Conservation (phyloP, 306 rosid species). For the Vigna radiata region DNA sequence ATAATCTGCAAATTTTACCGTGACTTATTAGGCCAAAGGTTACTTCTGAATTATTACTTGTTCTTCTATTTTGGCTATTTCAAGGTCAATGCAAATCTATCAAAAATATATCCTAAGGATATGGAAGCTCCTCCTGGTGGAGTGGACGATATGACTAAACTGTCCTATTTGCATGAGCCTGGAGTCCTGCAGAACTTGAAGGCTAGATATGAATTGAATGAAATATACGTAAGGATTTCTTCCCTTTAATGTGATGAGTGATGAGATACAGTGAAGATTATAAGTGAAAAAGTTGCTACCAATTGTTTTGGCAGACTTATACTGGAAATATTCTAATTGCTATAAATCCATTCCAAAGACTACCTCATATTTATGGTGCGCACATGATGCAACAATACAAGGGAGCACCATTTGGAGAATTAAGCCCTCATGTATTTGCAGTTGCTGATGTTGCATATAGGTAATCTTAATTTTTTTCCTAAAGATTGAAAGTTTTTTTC, state of each 20-base stretch:
- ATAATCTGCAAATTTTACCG: constrained; percentile 36
- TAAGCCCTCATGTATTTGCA: constrained; percentile 99
- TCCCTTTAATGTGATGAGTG: constrained; percentile 37
- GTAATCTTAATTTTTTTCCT: constrained; percentile 49
- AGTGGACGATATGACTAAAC: constrained; percentile 99
- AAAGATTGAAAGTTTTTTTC: constrained; percentile 36
- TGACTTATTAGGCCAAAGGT: constrained; percentile 39
- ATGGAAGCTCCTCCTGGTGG: constrained; percentile 95
- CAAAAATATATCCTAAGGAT: constrained; percentile 81
- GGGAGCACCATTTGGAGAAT: constrained; percentile 96
- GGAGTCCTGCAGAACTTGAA: constrained; percentile 94
- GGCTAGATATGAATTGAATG: constrained; percentile 90
- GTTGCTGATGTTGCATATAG: constrained; percentile 98
- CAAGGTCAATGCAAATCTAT: constrained; percentile 72
- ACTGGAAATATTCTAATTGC: constrained; percentile 99
- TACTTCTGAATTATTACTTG: constrained; percentile 37
- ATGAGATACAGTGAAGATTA: constrained; percentile 30
- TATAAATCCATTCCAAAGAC: constrained; percentile 96
- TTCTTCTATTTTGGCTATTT: constrained; percentile 43
- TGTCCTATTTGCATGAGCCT: constrained; percentile 98
- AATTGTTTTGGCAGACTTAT: constrained; percentile 73
- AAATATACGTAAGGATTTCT: constrained; percentile 76
- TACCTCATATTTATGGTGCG: constrained; percentile 87
- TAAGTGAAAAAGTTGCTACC: constrained; percentile 32
- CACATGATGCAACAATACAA: constrained; percentile 99